phyloP scores from a whole-genome alignment of 1,284 basidiomycete species.

The Cryptococcus sp. region DNA sequence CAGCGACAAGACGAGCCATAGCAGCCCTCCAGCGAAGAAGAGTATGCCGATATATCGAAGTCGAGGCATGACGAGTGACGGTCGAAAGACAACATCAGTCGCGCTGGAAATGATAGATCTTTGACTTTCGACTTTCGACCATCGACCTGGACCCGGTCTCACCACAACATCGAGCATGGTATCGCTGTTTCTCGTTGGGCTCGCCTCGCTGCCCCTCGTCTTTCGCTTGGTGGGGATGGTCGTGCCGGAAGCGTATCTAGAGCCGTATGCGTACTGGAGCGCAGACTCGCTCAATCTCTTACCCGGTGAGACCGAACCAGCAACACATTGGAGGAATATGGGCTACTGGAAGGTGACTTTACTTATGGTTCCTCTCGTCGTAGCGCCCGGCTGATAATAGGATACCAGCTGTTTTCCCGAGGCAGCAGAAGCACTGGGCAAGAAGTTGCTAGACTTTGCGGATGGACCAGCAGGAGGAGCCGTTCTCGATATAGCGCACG shows the following conservation, averaged over 20 bases:
- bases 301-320: conserved; percentile 4
- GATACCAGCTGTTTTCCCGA: conserved; percentile 54
- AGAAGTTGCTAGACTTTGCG: conserved; percentile 53
- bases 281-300: conserved; percentile 22
- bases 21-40: too few species aligned
- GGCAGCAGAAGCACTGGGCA: conserved; percentile 59
- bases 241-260: conserved; percentile 23
- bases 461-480: conserved; percentile 44
- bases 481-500: conserved; percentile 65
- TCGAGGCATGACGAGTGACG: too few species aligned
- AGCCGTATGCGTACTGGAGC: conserved; percentile 36
- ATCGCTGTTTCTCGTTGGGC: conserved; percentile 12
- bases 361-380: not conserved
- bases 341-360: conserved; percentile 38
- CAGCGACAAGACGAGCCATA: too few species aligned
- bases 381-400: conserved; percentile 35
- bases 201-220: conserved; percentile 24
- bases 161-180: not conserved
- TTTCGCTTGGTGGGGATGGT: conserved; percentile 20
- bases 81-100: too few species aligned
- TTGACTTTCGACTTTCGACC: not conserved
- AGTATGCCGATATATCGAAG: too few species aligned
- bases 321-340: conserved; percentile 38
- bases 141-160: not conserved
- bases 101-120: not conserved